phyloP scores from a whole-genome alignment of 2,329 filamentous ascomycete genomes.

The Fusarium tanahbumbuense region DNA sequence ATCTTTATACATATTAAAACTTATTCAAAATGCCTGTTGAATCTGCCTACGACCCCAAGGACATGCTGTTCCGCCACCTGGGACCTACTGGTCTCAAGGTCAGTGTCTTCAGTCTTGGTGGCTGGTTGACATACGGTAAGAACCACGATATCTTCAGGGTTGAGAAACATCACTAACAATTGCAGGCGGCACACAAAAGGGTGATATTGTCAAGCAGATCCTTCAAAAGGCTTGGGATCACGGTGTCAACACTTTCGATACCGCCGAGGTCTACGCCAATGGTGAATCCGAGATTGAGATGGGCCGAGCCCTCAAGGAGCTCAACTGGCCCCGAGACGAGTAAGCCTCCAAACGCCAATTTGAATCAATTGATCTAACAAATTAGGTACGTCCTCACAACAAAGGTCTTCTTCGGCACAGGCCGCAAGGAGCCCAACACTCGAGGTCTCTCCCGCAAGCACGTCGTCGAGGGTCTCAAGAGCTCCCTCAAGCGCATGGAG shows the following conservation, averaged over 20 bases:
- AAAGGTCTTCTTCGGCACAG: constrained; percentile 48
- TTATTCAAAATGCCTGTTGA: constrained; percentile 36
- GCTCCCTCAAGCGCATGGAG: constrained; percentile 40
- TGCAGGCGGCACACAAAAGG: constrained; percentile 65
- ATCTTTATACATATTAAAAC: not conserved
- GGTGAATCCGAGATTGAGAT: constrained; percentile 73
- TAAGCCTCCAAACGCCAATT: accelerated
- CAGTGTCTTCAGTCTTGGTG: constrained; percentile 43
- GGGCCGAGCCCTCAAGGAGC: constrained; percentile 68
- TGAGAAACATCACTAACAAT: too few relatives aligned
- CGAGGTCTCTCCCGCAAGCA: constrained; percentile 74
- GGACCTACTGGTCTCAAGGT: constrained; percentile 46
- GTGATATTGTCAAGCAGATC: constrained; percentile 68
- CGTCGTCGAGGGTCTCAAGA: constrained; percentile 64
- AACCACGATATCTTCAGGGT: too few relatives aligned
- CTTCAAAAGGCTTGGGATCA: constrained; percentile 70
- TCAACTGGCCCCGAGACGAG: constrained; percentile 69
- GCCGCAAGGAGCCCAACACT: constrained; percentile 62
- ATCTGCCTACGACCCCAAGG: constrained; percentile 43
- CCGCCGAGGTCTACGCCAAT: constrained; percentile 67
- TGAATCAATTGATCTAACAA: not conserved
- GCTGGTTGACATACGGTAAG: constrained; percentile 44
- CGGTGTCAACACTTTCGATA: constrained; percentile 72
- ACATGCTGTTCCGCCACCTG: constrained; percentile 46
- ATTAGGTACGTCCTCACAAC: constrained; percentile 62